phyloP scores from a whole-genome alignment of 495 filamentous ascomycete genomes.

The Lophiostoma macrostomum region DNA sequence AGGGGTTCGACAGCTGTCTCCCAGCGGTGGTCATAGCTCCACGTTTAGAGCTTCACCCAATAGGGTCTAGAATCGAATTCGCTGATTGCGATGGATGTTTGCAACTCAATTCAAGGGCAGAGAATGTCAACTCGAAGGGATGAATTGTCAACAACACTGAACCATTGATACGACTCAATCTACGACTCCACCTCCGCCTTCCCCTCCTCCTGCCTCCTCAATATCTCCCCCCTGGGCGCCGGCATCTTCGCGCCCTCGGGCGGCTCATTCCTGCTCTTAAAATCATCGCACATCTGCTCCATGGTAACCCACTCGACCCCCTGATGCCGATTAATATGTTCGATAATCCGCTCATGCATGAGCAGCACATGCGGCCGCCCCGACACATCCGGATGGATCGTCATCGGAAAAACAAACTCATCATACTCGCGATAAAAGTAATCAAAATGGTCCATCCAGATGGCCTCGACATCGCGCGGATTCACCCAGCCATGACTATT shows the following conservation, averaged over 20 bases:
- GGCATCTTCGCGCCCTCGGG: slow-evolving; percentile 66
- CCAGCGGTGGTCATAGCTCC: slow-evolving; percentile 7
- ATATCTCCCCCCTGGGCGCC: slow-evolving; percentile 54
- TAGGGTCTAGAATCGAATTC: neutral
- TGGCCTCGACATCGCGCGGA: slow-evolving; percentile 52
- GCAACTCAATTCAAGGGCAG: too few species aligned
- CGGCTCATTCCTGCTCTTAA: slow-evolving; percentile 63
- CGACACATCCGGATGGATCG: slow-evolving; percentile 59
- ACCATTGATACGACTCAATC: too few species aligned
- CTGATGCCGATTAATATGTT: slow-evolving; percentile 52
- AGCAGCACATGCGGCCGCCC: slow-evolving; percentile 57
- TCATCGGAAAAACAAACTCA: slow-evolving; percentile 60
- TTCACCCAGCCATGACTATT: slow-evolving; percentile 59
- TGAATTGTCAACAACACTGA: too few species aligned
- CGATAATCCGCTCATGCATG: slow-evolving; percentile 55
- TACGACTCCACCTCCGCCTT: neutral
- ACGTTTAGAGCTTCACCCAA: neutral
- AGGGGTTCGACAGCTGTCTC: neutral
- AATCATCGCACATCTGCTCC: slow-evolving; percentile 56
- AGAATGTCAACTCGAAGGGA: too few species aligned
- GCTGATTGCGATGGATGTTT: neutral
- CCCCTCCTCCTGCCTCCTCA: slow-evolving; percentile 44
- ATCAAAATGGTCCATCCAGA: slow-evolving; percentile 60
- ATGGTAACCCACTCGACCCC: slow-evolving; percentile 56
- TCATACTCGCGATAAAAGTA: slow-evolving; percentile 61